A percentile compares a stretch with the other conserved stretches of the same genome.
Evolutionary conservation across 441 rosid genomes (phyloP).

Genomic region (Brassica balearica): DNA sequence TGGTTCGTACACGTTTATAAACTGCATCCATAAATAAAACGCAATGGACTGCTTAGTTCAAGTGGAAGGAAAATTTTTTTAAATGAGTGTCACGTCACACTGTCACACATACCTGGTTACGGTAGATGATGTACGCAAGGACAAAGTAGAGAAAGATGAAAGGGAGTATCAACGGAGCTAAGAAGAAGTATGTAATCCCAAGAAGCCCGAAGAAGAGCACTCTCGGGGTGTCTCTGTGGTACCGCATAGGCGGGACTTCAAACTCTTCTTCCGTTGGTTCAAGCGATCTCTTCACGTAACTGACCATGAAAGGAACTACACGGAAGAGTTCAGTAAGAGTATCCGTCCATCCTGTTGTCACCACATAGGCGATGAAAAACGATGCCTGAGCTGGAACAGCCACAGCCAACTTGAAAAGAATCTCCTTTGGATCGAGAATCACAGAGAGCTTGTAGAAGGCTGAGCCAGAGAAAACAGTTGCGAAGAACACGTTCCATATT

Average conservation of each 20-base stretch:
- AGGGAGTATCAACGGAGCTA: conserved; percentile 93
- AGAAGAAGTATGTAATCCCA: conserved; percentile 93
- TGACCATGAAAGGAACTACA: conserved; percentile 68
- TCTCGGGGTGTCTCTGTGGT: conserved; percentile 85
- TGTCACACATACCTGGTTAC: conserved; percentile 74
- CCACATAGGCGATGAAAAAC: conserved; percentile 92
- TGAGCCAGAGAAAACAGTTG: conserved; percentile 94
- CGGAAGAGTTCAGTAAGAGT: conserved; percentile 88
- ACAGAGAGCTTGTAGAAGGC: conserved; percentile 65
- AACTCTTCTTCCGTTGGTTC: conserved; percentile 54
- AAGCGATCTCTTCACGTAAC: conserved; percentile 62
- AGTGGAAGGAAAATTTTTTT: background rate
- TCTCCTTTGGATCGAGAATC: conserved; percentile 72
- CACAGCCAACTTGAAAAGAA: conserved; percentile 78
- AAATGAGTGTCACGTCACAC: background rate
- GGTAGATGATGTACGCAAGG: conserved; percentile 81
- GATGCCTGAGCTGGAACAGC: conserved; percentile 99
- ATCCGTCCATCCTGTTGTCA: conserved; percentile 99
- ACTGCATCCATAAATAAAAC: conserved; percentile 55
- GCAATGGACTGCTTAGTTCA: conserved; percentile 9
- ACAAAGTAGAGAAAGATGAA: conserved; percentile 85
- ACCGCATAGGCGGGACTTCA: conserved; percentile 77
- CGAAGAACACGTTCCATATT: conserved; percentile 93
- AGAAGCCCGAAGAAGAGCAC: conserved; percentile 90
- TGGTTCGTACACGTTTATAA: conserved; percentile 81